These are phyloP conservation scores for Candida ovalis DNA, from an alignment of 805 yeast genomes.

Conservation along the genomic window DNA sequence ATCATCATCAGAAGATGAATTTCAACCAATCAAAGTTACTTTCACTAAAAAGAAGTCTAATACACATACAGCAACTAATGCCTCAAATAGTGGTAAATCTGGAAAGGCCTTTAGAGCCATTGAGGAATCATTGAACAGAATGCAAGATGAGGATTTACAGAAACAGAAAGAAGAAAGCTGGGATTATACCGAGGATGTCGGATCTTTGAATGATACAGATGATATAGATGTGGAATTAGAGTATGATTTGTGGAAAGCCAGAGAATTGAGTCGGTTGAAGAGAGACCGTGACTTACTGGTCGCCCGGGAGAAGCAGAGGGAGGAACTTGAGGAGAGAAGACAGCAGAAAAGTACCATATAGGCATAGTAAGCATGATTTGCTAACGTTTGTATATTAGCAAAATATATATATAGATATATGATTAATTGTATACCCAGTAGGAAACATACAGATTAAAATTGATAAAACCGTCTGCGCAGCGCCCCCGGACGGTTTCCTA, in stretches of 20 bases:
- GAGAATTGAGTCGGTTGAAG: constrained; percentile 27
- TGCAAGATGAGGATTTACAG: constrained; percentile 20
- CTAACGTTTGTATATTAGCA: too few species aligned
- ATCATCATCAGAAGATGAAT: not conserved
- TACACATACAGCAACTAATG: not conserved
- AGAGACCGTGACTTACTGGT: constrained; percentile 22
- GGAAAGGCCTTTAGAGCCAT: constrained; percentile 18
- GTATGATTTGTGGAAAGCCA: constrained; percentile 25
- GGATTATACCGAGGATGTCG: constrained; percentile 23
- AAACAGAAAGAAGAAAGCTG: constrained; percentile 17
- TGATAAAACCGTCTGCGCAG: not conserved
- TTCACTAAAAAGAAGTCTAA: not conserved
- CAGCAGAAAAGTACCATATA: not conserved
- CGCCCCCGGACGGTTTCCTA: not conserved
- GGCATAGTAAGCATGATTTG: not conserved
- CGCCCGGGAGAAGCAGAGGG: constrained; percentile 23
- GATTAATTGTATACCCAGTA: not conserved
- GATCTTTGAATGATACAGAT: constrained; percentile 55
- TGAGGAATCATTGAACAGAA: constrained; percentile 24
- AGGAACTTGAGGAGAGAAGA: constrained; percentile 15
- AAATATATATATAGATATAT: not conserved
- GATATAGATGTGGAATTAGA: constrained; percentile 50
- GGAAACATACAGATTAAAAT: not conserved
- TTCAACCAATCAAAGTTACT: not conserved
- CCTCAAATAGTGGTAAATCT: constrained; percentile 4